Base-by-base conservation (phyloP, 2,329 filamentous ascomycete species). In the Ophiostoma himal-ulmi region DNA sequence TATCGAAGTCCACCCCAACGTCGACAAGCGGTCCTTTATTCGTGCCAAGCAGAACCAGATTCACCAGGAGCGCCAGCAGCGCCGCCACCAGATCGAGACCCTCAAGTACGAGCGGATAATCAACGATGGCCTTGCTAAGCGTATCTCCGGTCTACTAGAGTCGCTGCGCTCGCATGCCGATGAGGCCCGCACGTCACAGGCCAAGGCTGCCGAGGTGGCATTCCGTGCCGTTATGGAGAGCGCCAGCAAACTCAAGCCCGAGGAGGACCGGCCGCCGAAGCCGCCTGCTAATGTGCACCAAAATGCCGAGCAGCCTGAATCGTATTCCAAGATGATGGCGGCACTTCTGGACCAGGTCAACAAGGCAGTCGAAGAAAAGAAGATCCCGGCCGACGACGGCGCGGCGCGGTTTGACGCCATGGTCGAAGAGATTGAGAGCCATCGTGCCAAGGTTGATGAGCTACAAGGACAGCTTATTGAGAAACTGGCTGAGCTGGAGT, bases 311-410 rank as follows among this genome's bases (percentile, higher is more conserved):
- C 88, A 85, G 76, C 88, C 92, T 75, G 92, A 92, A 0, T 91
- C 89, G 17, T 99, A 97, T 78, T 95, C 93, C 54, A 93, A 96
- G 83, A 99, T 99, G 95, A 94, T 99, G 91, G 92, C 92, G n/a
- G 88, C 90, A n/a, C 81, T 99, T 76, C 86, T 98, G 26, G 95
- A 99, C 76, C 91, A 96, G 80, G 93, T 98, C 60, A 97, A 97
- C 76, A 85, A 87, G 80, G 88, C 92, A 68, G 84, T 97, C 48
- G 91, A 94, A 70, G 91, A 93, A 77, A 91, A 91, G 79, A 88
- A 90, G 72, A 82, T 86, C 4, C 17, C 57, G 22, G 62, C 26
- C 26, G 48, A 39, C 0, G 71, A 71, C 44, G 70, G 70, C 52
- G 84, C 86, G 26, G 86, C 89, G 75, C 83, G 91, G 68, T 93